Conservation (phyloP, 129 eudicot genomes). For the Erigeron canadensis region DNA sequence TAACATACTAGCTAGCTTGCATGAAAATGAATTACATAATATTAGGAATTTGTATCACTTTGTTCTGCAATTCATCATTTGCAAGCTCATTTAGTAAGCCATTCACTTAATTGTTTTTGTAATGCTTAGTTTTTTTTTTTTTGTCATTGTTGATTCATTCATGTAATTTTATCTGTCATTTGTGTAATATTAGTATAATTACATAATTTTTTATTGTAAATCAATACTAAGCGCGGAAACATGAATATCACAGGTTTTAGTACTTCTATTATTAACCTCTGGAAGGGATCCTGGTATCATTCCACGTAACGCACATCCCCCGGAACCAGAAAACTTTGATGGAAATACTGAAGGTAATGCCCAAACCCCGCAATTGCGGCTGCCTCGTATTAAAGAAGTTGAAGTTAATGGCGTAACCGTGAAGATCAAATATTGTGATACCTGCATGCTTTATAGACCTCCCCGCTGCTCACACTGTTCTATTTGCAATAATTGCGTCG, state of each 20-base stretch:
- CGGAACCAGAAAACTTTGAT: conserved; percentile 92
- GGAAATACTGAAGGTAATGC: conserved; percentile 75
- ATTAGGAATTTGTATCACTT: neutral
- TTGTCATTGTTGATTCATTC: neutral
- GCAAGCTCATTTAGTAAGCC: conserved; percentile 11
- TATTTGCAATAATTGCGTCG: conserved; percentile 96
- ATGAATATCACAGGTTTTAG: conserved; percentile 61
- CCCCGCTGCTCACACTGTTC: conserved; percentile 99
- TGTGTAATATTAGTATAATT: neutral
- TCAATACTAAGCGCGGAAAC: conserved; percentile 12
- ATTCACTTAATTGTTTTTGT: neutral
- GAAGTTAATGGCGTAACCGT: conserved; percentile 92
- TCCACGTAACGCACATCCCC: conserved; percentile 99
- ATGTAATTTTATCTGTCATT: neutral
- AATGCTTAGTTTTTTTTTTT: neutral
- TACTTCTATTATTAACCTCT: conserved; percentile 84
- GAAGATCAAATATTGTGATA: conserved; percentile 94
- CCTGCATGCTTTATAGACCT: conserved; percentile 99
- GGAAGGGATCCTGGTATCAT: conserved; percentile 99
- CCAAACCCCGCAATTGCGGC: conserved; percentile 85
- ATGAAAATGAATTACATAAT: conserved; percentile 1
- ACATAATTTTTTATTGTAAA: conserved; percentile 3
- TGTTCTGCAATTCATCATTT: neutral
- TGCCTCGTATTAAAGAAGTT: conserved; percentile 95
- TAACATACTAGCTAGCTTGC: neutral